These are phyloP conservation scores for Hypomyces rosellus DNA, from an alignment of 2,329 filamentous ascomycete genomes.

Conservation along the genomic window DNA sequence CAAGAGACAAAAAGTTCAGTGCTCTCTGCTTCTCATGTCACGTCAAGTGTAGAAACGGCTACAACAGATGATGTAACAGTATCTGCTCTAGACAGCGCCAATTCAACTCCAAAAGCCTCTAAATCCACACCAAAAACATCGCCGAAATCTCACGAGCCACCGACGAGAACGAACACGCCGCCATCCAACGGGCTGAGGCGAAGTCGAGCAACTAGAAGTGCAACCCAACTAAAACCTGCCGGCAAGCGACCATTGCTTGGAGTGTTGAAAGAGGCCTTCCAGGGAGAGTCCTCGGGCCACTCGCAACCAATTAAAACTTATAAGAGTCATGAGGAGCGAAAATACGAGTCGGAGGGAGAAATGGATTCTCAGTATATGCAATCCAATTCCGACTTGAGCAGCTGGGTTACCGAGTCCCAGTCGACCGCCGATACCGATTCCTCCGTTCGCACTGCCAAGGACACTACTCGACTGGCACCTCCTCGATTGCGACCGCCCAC, in stretches of 20 bases:
- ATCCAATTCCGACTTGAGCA: constrained; percentile 11
- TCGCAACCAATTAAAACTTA: constrained; percentile 41
- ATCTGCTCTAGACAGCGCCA: not conserved
- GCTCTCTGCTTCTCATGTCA: constrained; percentile 16
- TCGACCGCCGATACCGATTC: constrained; percentile 12
- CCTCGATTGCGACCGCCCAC: constrained; percentile 43
- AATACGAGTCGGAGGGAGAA: constrained; percentile 19
- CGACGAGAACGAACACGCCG: constrained; percentile 23
- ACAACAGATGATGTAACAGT: constrained; percentile 3
- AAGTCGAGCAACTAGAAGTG: constrained; percentile 47
- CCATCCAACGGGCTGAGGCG: constrained; percentile 43
- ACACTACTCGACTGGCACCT: constrained; percentile 23
- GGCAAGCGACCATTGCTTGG: constrained; percentile 50
- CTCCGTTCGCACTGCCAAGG: constrained; percentile 15
- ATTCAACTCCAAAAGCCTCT: constrained; percentile 5
- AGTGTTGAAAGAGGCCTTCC: constrained; percentile 55
- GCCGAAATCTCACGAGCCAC: not conserved
- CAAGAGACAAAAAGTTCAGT: constrained; percentile 18
- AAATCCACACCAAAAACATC: constrained; percentile 2
- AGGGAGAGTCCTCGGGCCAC: constrained; percentile 50
- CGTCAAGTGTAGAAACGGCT: constrained; percentile 3
- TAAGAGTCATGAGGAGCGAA: constrained; percentile 40
- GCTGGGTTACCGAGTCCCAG: constrained; percentile 13
- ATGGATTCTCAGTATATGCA: constrained; percentile 15
- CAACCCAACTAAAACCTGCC: constrained; percentile 41